These are phyloP conservation scores for Neoboletus brunneissimus DNA, from an alignment of 768 basidiomycete species.

Conservation along the genomic window DNA sequence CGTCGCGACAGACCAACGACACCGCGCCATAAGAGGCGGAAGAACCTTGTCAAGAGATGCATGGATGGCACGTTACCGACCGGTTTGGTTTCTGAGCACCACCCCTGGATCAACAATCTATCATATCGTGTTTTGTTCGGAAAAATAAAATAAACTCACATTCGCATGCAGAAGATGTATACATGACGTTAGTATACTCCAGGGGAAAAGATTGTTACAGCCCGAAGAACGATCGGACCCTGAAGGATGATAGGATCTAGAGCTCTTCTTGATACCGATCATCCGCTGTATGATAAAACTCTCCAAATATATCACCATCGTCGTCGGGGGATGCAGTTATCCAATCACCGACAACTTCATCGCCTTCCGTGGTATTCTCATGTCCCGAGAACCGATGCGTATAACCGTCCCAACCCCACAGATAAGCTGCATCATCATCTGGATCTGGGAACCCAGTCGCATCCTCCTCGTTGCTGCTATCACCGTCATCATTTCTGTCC, in stretches of 20 bases:
- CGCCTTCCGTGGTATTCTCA: slow-evolving; percentile 18
- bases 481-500: slow-evolving; percentile 26
- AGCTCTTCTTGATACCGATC: slow-evolving; percentile 34
- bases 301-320: slow-evolving; percentile 12
- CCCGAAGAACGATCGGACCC: not conserved
- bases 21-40: slow-evolving; percentile 13
- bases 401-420: slow-evolving; percentile 11
- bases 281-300: slow-evolving; percentile 8
- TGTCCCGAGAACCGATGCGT: slow-evolving; percentile 7
- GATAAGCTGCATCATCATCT: slow-evolving; percentile 22
- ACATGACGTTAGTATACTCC: not conserved
- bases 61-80: not conserved
- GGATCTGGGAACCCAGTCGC: slow-evolving; percentile 18
- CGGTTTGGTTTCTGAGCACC: too few relatives aligned
- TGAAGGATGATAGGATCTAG: slow-evolving; percentile 13
- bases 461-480: slow-evolving; percentile 24
- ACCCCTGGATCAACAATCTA: not conserved
- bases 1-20: slow-evolving; percentile 22
- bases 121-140: not conserved
- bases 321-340: slow-evolving; percentile 37
- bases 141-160: slow-evolving; percentile 2
- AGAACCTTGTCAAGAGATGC: not conserved
- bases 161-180: not conserved
- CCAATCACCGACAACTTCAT: slow-evolving; percentile 48
- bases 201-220: not conserved